Conservation (phyloP, 352 stramenopile species). For the Globisporangium paroecandrum region DNA sequence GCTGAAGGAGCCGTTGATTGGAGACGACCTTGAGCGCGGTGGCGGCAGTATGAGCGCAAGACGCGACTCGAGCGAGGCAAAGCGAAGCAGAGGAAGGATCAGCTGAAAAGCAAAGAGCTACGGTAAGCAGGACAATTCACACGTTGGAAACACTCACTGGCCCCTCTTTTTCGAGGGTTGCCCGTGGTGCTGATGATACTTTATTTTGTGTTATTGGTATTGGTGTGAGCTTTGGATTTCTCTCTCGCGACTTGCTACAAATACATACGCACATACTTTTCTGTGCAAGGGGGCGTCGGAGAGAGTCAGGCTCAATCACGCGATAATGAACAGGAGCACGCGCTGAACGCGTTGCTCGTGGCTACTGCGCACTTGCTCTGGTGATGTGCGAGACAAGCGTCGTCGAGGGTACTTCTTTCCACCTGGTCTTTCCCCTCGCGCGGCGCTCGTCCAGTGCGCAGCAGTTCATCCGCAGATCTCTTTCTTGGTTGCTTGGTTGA, state of each 20-base stretch:
- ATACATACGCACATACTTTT: not conserved
- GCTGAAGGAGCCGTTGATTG: constrained; percentile 51
- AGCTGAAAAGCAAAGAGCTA: not conserved
- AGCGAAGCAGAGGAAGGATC: not conserved
- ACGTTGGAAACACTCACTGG: constrained; percentile 3
- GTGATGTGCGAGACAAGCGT: constrained; percentile 1
- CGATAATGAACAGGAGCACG: constrained; percentile 9
- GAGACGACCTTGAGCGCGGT: constrained; percentile 34
- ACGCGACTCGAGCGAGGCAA: constrained; percentile 21
- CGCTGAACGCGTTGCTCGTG: not conserved
- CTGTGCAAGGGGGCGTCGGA: constrained; percentile 1
- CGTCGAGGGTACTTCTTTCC: constrained; percentile 16
- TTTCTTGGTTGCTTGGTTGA: not conserved
- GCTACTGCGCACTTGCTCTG: constrained; percentile 3
- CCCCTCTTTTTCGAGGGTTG: not conserved
- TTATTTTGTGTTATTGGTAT: constrained; percentile 3
- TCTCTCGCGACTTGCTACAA: constrained; percentile 6
- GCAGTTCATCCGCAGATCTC: not conserved
- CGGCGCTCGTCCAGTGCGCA: constrained; percentile 5
- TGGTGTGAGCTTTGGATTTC: not conserved
- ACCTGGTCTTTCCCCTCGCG: constrained; percentile 16
- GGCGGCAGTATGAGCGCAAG: constrained; percentile 7
- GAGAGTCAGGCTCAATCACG: not conserved
- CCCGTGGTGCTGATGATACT: not conserved
- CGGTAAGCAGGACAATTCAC: not conserved